Conservation (phyloP, 371 early-diverging fungal genomes). For the Rhizopus sp. region DNA sequence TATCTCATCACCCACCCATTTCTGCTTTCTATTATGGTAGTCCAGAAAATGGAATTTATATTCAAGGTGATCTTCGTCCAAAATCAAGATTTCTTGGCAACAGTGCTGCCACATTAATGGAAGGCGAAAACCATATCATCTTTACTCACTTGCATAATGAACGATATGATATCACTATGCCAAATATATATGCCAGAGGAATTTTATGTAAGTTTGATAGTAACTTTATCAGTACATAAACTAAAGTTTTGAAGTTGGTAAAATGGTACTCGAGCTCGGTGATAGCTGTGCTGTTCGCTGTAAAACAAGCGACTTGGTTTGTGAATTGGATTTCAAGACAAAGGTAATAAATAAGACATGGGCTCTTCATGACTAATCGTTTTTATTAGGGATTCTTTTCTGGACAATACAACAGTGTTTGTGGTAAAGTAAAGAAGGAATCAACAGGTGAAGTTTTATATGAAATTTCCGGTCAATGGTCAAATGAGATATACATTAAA, state of each 20-base stretch:
- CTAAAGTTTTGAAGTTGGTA: constrained; percentile 58
- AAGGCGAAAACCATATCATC: constrained; percentile 75
- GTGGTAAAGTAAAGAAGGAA: constrained; percentile 78
- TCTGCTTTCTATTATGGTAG: constrained; percentile 84
- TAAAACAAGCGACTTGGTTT: constrained; percentile 71
- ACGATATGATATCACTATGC: constrained; percentile 77
- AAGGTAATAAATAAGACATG: constrained; percentile 58
- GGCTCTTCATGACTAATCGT: background rate
- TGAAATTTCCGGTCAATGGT: constrained; percentile 88
- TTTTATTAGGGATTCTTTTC: constrained; percentile 65
- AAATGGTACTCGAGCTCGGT: constrained; percentile 91
- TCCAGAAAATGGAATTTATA: constrained; percentile 79
- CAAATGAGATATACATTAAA: constrained; percentile 67
- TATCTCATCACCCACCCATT: constrained; percentile 94
- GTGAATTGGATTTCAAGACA: constrained; percentile 87
- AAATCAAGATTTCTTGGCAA: constrained; percentile 90
- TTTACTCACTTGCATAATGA: constrained; percentile 72
- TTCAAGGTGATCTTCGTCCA: constrained; percentile 84
- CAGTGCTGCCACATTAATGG: constrained; percentile 88
- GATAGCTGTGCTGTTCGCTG: constrained; percentile 79
- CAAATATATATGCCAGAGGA: constrained; percentile 42
- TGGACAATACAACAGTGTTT: constrained; percentile 79
- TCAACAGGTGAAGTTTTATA: constrained; percentile 77
- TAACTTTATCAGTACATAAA: constrained; percentile 1
- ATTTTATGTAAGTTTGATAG: constrained; percentile 25